Base-by-base conservation (phyloP, 2,329 filamentous ascomycete species). In the Gaeumannomyces tritici region DNA sequence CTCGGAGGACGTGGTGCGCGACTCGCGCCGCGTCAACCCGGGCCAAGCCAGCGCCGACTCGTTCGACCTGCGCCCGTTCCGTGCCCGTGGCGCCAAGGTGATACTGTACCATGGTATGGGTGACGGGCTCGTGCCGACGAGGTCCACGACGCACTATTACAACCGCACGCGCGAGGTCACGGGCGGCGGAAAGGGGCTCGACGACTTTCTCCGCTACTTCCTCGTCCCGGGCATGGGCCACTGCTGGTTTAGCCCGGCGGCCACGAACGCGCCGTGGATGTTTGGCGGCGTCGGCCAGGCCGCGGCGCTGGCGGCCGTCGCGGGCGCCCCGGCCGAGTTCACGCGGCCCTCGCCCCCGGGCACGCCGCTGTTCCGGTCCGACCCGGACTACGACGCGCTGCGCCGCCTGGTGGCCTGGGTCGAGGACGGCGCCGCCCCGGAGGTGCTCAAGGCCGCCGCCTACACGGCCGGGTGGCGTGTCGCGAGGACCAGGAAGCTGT, bases 141-240 rank as follows among this genome's bases (percentile, higher is more conserved):
- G 69, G 21, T 70, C 69, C 1, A 72, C 73, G 9, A 65, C 70
- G 21, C 63, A 70, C 35, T 77, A 75, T 65, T 74, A 73, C 61
- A 61, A 71, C 51, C 67, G 66, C n/a, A 73, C 73, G 0, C 63
- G 67, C 8, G 65, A 69, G 1, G 76, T 73, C 0, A 77, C 82
- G 73, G 70, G 68, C 4, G 68, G 11, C 58, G 63, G 65, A 13
- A 64, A 65, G 18, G 63, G 29, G 29, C 4, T 66, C 12, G 62
- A 65, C 31, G 56, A 64, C 21, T 81, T 81, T 68, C 85, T 82
- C 70, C 69, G 74, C 3, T 74, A 81, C 66, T 84, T 83, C 68
- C 69, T 73, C 4, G 75, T 83, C 8, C 80, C 80, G 1, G 82
- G 81, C 1, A 77, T 83, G 72, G 72, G 70, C 3, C 82, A 84